Base-by-base conservation (phyloP, 1,139 yeast species). In the Suhomyces bokatorum region DNA sequence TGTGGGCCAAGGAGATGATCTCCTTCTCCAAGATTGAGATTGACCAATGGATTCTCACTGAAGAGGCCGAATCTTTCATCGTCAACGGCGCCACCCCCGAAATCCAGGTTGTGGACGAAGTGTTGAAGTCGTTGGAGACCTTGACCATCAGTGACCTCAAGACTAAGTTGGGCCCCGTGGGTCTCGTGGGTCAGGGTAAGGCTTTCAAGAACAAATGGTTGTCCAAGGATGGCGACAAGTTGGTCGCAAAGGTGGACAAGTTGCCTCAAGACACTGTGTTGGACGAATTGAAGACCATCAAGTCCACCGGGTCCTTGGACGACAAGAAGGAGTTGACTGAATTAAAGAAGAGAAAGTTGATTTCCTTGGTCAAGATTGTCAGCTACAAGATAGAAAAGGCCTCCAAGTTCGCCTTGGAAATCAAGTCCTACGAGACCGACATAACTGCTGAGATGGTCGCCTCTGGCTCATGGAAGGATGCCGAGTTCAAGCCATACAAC, bases 131-230 rank as follows among this genome's bases (percentile, higher is more conserved):
- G 33, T 66, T 90, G 47, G 95, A 86, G 48, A 90, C 95, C 35
- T 77, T 93, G 59, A 87, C 87, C 60, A 84, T 93, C 55, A 66
- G 86, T 20, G 97, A 93, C 47, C 95, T 93, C 47, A 80, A 81
- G 54, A 66, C 81, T 47, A 80, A 85, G 52, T 75, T 91, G 67
- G 97, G 98, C 41, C 71, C 83, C 40, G 80, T 82, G 51, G 98
- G 97, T 48, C 84, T 85, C 58, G 78, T 91, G 52, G 99, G 99
- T 49, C 99, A 93, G 71, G 96, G 96, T 58, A 85, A 91, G 60
- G 99, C 98, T n/a, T 93, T 93, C 78, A 93, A 90, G 70, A 91
- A 91, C 66, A 96, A 96, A 40, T 93, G 99, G 99, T 83, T 93
- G 59, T 72, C 80, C 54, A 93, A 93, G 66, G 87, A 85, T 52